Base-by-base conservation (phyloP, 1,284 basidiomycete genomes). In the Cutaneotrichosporon cyanovorans region DNA sequence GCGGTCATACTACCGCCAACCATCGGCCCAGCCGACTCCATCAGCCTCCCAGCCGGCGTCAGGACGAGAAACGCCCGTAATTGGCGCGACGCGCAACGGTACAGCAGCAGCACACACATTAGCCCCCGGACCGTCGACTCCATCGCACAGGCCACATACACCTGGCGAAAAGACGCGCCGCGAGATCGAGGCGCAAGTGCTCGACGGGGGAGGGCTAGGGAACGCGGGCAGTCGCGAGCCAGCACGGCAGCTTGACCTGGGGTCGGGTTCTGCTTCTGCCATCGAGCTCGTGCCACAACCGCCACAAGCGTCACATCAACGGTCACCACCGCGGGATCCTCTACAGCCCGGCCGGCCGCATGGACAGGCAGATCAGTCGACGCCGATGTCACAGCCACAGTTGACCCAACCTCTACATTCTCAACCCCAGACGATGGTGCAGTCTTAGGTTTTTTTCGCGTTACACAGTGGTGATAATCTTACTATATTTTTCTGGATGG, bases 121-220 rank as follows among this genome's bases (percentile, higher is more conserved):
- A 6, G 14, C 32, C 7, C 9, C 32, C 32, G 15, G 31, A 20
- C 19, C 16, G 15, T 12, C 28, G n/a, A n/a, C 34, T 20, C 39
- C 38, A 25, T 28, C 42, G 30, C 31, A 35, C 22, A 22, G 48
- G 16, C 39, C 48, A 21, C 30, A 34, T 34, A 52, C 50, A 28
- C 50, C 50, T 5, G 32, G 15, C 2, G 44, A 46, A 11, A 15
- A 36, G 14, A 33, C 25, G 32, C 36, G 22, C 18, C 40, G 23
- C 16, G 41, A 48, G 36, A 67, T 73, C 19, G 72, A 73, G 53
- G 64, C 53, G 8, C 66, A 69, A 38, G 71, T 73, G 11, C 57
- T 69, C 36, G 65, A 73, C 45, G 72, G 71, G 12, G 72, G 72
- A 2, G 72, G 71, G 2, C 59, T 71, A 51, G 67, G 63, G 5